phyloP scores from a whole-genome alignment of 345 rosid species.

The Excoecaria cochinchinensis region DNA sequence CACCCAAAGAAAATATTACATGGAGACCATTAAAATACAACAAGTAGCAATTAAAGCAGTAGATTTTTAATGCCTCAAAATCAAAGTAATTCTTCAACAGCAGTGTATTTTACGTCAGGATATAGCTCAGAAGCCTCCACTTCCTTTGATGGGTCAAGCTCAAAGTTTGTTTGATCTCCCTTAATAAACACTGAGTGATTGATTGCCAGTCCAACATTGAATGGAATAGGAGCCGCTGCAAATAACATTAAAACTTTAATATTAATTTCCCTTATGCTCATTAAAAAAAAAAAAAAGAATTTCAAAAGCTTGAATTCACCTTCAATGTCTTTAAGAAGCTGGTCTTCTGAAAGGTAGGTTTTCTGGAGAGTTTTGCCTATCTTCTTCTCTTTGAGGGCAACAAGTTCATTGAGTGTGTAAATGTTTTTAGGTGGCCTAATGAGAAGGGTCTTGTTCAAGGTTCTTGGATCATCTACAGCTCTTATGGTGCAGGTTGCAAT shows the following conservation, averaged over 20 bases:
- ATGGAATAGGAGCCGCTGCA: constrained; percentile 21
- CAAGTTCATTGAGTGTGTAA: constrained; percentile 30
- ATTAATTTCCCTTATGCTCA: too few relatives aligned
- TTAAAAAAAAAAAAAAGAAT: too few relatives aligned
- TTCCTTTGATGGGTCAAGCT: constrained; percentile 28
- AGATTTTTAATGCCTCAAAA: constrained; percentile 1
- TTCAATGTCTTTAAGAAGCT: constrained; percentile 33
- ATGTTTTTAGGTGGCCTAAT: constrained; percentile 26
- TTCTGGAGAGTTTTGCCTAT: constrained; percentile 32
- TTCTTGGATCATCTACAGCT: constrained; percentile 36
- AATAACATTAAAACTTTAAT: too few relatives aligned
- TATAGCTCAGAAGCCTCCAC: constrained; percentile 27
- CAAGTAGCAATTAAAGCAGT: not conserved
- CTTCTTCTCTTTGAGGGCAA: constrained; percentile 37
- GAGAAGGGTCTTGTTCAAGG: constrained; percentile 37
- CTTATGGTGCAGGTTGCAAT: constrained; percentile 31
- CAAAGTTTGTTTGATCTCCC: constrained; percentile 28
- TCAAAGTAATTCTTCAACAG: constrained; percentile 23
- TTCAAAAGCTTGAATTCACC: constrained; percentile 7
- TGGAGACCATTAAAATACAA: not conserved
- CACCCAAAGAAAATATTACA: too few relatives aligned
- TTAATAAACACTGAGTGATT: constrained; percentile 17
- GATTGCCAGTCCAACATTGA: constrained; percentile 18
- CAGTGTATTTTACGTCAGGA: constrained; percentile 30
- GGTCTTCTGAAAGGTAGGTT: constrained; percentile 29